These are phyloP conservation scores for Aspergillus novoparasiticus DNA, from an alignment of 2,329 filamentous ascomycete species.

Conservation along the genomic window DNA sequence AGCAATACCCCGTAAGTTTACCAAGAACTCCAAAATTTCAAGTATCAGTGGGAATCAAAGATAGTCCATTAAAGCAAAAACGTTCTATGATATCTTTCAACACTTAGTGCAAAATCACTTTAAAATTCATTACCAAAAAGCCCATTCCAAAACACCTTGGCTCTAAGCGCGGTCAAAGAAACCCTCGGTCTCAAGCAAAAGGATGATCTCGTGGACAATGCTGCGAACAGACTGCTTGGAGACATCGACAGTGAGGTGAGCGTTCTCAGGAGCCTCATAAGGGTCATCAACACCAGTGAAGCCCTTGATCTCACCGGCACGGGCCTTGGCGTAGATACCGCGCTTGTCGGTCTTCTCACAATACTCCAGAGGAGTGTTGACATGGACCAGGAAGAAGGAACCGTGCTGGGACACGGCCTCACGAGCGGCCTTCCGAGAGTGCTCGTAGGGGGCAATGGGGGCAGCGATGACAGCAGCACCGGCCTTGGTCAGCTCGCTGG, in stretches of 20 bases:
- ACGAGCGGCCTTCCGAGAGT: constrained; percentile 73
- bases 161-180: constrained; percentile 68
- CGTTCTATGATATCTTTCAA: constrained; percentile 22
- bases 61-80: constrained; percentile 21
- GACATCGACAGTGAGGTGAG: constrained; percentile 81
- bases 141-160: constrained; percentile 13
- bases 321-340: constrained; percentile 82
- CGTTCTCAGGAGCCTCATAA: constrained; percentile 81
- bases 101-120: constrained; percentile 17
- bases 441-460: constrained; percentile 91
- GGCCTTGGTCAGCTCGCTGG: constrained; percentile 88
- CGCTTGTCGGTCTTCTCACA: constrained; percentile 94
- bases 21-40: neutral
- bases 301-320: constrained; percentile 89
- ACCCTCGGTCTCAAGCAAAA: constrained; percentile 86
- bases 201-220: constrained; percentile 94
- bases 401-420: constrained; percentile 82
- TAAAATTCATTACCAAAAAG: constrained; percentile 12
- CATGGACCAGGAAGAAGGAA: constrained; percentile 92
- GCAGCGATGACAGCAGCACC: constrained; percentile 95
- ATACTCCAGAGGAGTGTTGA: constrained; percentile 88
- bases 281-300: constrained; percentile 99
- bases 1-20: neutral
- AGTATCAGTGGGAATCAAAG: constrained; percentile 17
- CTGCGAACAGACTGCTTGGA: constrained; percentile 87